Conservation (phyloP, 2,329 filamentous ascomycete species). For the Plenodomus tracheiphilus region DNA sequence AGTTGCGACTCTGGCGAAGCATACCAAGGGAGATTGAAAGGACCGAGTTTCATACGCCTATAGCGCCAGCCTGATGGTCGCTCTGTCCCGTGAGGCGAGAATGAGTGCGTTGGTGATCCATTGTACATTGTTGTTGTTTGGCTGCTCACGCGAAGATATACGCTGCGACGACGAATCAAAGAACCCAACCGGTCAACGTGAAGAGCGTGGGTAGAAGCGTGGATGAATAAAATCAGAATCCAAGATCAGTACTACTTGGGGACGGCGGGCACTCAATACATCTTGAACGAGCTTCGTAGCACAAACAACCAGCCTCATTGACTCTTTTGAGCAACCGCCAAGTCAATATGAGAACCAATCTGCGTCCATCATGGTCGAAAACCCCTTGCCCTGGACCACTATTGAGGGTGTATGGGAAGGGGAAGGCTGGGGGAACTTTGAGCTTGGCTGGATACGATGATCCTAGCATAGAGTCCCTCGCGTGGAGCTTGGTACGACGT, state of each 20-base stretch:
- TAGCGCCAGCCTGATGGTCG: constrained; percentile 49
- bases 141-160: neutral
- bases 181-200: too few species aligned
- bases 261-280: neutral
- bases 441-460: neutral
- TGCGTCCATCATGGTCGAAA: neutral
- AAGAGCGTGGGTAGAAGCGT: neutral
- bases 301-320: neutral
- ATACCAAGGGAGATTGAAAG: constrained; percentile 48
- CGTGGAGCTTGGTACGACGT: neutral
- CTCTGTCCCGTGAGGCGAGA: constrained; percentile 1
- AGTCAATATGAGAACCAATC: neutral
- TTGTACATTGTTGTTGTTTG: neutral
- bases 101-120: neutral
- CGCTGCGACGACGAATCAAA: too few species aligned
- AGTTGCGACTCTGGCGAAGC: constrained; percentile 52
- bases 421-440: neutral
- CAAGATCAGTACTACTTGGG: neutral
- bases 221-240: neutral
- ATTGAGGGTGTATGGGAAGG: neutral
- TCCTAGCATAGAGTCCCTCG: neutral
- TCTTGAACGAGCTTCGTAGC: neutral
- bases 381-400: neutral
- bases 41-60: constrained; percentile 43
- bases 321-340: neutral